These are phyloP conservation scores for Leishmania lainsoni DNA, from an alignment of 208 protist species.

Conservation along the genomic window DNA sequence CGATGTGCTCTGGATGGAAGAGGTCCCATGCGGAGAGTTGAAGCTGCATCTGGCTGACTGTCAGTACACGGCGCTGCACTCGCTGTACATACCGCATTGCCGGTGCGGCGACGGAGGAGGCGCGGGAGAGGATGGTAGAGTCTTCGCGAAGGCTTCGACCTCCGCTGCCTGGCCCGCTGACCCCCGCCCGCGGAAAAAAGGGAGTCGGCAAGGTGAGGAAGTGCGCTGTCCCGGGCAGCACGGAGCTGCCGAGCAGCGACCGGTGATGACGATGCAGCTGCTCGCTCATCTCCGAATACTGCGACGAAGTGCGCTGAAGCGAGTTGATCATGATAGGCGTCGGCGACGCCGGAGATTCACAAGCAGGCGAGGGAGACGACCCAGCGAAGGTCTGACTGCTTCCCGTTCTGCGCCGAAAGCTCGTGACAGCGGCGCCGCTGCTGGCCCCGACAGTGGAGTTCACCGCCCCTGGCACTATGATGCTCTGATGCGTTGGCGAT, in stretches of 20 bases:
- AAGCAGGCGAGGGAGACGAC: background rate
- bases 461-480: background rate
- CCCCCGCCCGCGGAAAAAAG: conserved; percentile 18
- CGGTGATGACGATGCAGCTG: conserved; percentile 16
- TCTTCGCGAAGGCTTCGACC: conserved; percentile 32
- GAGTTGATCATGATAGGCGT: conserved; percentile 22
- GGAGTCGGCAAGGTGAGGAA: conserved; percentile 29
- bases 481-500: background rate
- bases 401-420: conserved; percentile 10
- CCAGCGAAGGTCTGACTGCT: background rate
- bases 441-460: background rate
- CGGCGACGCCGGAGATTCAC: conserved; percentile 5
- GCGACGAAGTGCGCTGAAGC: conserved; percentile 23
- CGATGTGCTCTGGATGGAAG: conserved; percentile 4
- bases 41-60: conserved; percentile 8
- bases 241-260: conserved; percentile 11
- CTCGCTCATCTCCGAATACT: conserved; percentile 24
- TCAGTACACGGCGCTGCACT: conserved; percentile 21
- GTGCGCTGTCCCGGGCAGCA: conserved; percentile 9
- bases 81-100: conserved; percentile 24
- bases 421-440: background rate
- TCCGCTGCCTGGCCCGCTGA: background rate
- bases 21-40: conserved; percentile 23
- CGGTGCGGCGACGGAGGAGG: conserved; percentile 23
- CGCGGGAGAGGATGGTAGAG: conserved; percentile 24